Evolutionary conservation across 169 alveolate species (phyloP).

Genomic region (Plasmodium inui): DNA sequence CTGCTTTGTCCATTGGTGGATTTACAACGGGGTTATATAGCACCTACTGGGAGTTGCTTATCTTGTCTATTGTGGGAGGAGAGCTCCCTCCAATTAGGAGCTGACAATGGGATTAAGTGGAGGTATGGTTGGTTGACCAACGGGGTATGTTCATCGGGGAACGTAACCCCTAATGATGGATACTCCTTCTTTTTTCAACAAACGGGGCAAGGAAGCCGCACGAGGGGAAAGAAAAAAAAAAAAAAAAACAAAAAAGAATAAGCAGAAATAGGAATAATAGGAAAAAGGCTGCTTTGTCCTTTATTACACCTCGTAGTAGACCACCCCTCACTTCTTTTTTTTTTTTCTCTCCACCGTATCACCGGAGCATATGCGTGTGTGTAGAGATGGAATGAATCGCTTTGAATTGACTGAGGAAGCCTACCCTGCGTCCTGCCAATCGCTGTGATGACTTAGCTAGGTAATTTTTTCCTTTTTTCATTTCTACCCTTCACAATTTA

Average conservation of each 20-base stretch:
- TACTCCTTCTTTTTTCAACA: neutral
- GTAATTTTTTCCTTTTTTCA: neutral
- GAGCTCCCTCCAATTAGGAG: neutral
- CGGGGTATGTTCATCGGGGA: neutral
- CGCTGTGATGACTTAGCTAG: neutral
- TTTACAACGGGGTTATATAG: neutral
- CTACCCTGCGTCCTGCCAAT: neutral
- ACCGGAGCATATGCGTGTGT: neutral
- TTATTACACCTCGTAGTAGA: neutral
- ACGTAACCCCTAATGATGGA: neutral
- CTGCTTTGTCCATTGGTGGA: neutral
- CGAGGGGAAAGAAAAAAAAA: neutral
- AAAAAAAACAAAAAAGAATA: neutral
- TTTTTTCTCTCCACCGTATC: neutral
- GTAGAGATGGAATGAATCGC: neutral
- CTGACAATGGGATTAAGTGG: neutral
- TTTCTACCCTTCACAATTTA: neutral
- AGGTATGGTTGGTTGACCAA: neutral
- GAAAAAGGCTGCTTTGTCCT: neutral
- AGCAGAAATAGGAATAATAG: neutral
- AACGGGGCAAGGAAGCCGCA: neutral
- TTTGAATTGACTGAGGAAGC: neutral
- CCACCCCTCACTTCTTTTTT: neutral
- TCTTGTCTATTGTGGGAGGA: neutral
- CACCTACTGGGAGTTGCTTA: neutral